phyloP scores from a whole-genome alignment of 2,329 filamentous ascomycete species.

The Fusarium sp. region DNA sequence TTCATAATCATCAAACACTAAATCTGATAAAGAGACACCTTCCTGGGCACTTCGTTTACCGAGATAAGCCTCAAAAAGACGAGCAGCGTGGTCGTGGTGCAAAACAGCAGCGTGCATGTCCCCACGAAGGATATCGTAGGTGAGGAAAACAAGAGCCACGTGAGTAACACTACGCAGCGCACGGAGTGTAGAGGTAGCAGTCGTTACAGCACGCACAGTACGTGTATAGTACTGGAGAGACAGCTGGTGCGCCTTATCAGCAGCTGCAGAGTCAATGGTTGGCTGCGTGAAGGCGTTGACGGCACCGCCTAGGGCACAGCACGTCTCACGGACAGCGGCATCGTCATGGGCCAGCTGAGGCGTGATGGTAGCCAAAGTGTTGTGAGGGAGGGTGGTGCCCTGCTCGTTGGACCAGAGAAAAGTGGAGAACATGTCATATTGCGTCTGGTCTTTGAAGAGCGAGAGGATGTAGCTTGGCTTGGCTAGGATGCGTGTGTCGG shows the following conservation, averaged over 20 bases:
- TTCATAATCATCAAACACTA: constrained; percentile 24
- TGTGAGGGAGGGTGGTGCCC: constrained; percentile 29
- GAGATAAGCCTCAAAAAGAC: constrained; percentile 35
- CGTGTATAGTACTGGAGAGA: constrained; percentile 35
- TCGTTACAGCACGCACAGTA: constrained; percentile 20
- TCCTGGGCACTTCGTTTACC: constrained; percentile 19
- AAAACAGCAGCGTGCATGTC: constrained; percentile 25
- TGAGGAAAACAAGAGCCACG: constrained; percentile 34
- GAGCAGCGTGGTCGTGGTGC: constrained; percentile 31
- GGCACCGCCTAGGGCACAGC: constrained; percentile 33
- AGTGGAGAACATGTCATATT: constrained; percentile 35
- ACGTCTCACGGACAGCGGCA: constrained; percentile 31
- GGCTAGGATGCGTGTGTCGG: constrained; percentile 25
- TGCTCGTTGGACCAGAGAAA: constrained; percentile 34
- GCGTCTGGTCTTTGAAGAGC: constrained; percentile 33
- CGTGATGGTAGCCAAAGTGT: constrained; percentile 27
- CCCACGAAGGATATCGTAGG: constrained; percentile 35
- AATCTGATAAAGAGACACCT: constrained; percentile 5
- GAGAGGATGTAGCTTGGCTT: constrained; percentile 23
- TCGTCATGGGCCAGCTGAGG: constrained; percentile 33
- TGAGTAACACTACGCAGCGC: constrained; percentile 28
- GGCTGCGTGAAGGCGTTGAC: constrained; percentile 24
- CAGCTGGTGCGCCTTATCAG: constrained; percentile 11
- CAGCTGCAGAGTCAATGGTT: background rate
- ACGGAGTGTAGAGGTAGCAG: background rate